Evolutionary conservation across 108 stramenopile species (phyloP).

Genomic region (Cyclotella baltica): DNA sequence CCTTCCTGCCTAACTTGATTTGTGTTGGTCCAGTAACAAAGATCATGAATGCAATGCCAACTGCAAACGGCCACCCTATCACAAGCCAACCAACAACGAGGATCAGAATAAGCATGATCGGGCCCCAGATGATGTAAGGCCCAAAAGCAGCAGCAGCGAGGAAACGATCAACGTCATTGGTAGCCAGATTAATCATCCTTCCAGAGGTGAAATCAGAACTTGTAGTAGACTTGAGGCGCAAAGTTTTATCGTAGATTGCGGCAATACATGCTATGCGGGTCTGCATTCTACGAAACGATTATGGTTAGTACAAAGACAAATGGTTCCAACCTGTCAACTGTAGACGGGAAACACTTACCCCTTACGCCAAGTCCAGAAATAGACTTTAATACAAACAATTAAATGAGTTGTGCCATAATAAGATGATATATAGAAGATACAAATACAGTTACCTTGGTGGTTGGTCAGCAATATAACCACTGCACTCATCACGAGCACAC

Average conservation of each 20-base stretch:
- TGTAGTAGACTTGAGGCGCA: background rate
- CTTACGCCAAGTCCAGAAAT: slow-evolving; percentile 48
- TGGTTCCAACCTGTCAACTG: background rate
- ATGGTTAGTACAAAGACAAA: background rate
- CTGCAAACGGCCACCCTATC: slow-evolving; percentile 86
- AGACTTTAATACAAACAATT: no score
- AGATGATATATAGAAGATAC: no score
- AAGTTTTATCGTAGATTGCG: slow-evolving; percentile 60
- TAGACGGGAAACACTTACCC: slow-evolving; percentile 7
- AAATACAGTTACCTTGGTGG: no score
- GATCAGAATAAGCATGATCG: slow-evolving; percentile 81
- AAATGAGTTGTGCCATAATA: no score
- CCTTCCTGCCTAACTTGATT: slow-evolving; percentile 65
- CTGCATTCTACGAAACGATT: slow-evolving; percentile 60
- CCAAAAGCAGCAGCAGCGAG: slow-evolving; percentile 70
- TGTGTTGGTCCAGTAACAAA: slow-evolving; percentile 84
- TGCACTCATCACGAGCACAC: slow-evolving; percentile 60
- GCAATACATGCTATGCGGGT: slow-evolving; percentile 72
- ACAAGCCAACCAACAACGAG: slow-evolving; percentile 69
- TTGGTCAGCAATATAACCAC: slow-evolving; percentile 45
- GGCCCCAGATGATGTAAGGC: slow-evolving; percentile 80
- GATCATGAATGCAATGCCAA: slow-evolving; percentile 81
- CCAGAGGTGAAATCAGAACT: slow-evolving; percentile 56
- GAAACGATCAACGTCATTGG: slow-evolving; percentile 93
- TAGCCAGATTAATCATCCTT: slow-evolving; percentile 85